Base-by-base conservation (phyloP, 2,329 filamentous ascomycete species). In the Cytospora schulzeri region DNA sequence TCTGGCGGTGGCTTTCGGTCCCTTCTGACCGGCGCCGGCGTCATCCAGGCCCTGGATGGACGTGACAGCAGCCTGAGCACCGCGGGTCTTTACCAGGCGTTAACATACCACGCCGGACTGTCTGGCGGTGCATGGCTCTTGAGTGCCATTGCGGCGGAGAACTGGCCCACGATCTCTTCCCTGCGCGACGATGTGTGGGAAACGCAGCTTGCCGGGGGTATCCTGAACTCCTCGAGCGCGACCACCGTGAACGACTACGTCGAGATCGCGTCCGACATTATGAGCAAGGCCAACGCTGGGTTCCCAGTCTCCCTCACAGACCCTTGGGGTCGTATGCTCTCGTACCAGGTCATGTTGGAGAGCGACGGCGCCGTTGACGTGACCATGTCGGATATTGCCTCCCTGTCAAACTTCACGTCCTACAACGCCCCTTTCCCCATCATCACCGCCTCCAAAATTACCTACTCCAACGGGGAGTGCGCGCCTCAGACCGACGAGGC, bases 1-100 rank as follows among this genome's bases (percentile, higher is more conserved):
- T 74, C 71, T 9, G 73, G 73, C 35, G 73, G 73, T 51, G 71
- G 73, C 7, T 73, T 70, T 53, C 67, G 73, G 8, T 69, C 72
- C 6, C 66, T 73, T 19, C 67, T 75, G 19, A 68, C 63, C 19
- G 73, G 71, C 8, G 73, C 73, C 17, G 73, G 73, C 35, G 69
- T 72, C 38, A 64, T 73, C 48, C 67, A 70, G 57, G 71, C 69
- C 4, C 57, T 75, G 24, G 71, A 73, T 60, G 62, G 51, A 15
- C 65, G 69, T 12, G 70, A 70, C n/a, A 67, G 62, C 33, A 54
- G 45, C 22, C 61, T 58, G 28, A 69, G 65, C 15, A 67, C 69
- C 38, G 63, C 59, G 26, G 69, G 66, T 5, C 63, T 69, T 14
- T 65, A 66, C 52, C 68, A 69, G 64, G 68, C 33, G 64, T 69